Evolutionary conservation across 345 rosid species (phyloP), one percentile per base, ranked within the genome.

Genomic region (Isatis tinctoria): DNA sequence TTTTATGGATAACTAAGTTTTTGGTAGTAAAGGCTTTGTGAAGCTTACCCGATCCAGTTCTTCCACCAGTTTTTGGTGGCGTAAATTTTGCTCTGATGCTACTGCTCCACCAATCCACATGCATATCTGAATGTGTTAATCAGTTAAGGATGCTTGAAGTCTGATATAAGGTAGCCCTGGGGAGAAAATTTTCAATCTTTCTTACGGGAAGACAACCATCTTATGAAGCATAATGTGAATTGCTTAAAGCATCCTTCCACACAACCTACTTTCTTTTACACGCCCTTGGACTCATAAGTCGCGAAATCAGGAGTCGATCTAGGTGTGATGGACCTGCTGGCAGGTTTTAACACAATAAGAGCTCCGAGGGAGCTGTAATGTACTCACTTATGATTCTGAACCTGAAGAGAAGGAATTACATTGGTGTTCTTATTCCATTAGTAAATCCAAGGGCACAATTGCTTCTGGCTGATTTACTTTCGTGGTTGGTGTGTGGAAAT

Each of bases 1-100:
- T 60, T 64, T 32, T 76, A 45, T 68, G 39, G 53, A 35, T 65
- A 72, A 75, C 64, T 58, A 58, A 56, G 47, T 27, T 79, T 67
- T 49, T 60, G 57, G 71, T 72, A 27, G 81, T 47, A 59, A 65
- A 47, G 36, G 73, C 22, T 74, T 57, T 58, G 57, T 65, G 41
- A 78, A 49, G 73, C 51, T 68, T 60, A 36, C 17, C 22, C 44
- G 62, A 75, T 41, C 63, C 24, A 13, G 43, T 18, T 8, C 30
- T 37, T 69, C 76, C 57, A 68, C 66, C 52, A 49, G 40, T 48
- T 41, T 22, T 22, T 22, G 2, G 24, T 22, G 24, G 24, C 24
- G 24, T 22, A 22, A 22, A 22, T 1, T 22, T 10, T 48, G 39
- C 14, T 28, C 18, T 47, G 52, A 27, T 58, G 36, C 7, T 36